These are phyloP conservation scores for Fusarium penzigii DNA, from an alignment of 2,329 filamentous ascomycete genomes.

Conservation along the genomic window DNA sequence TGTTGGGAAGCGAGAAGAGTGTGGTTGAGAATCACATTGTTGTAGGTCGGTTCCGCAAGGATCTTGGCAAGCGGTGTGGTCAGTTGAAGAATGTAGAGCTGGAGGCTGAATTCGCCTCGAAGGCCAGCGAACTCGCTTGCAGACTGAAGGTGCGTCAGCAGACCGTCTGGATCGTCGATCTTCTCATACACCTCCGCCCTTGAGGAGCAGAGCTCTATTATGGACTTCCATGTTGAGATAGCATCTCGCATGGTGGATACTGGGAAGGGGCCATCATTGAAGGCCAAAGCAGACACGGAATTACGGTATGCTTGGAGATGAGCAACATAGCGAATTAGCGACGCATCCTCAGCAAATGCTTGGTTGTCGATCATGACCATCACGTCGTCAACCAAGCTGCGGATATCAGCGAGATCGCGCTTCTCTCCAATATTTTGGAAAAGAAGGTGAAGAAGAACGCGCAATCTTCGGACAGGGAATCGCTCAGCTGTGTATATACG, in stretches of 20 bases:
- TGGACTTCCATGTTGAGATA: constrained; percentile 46
- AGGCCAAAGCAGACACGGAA: constrained; percentile 46
- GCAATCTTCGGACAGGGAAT: constrained; percentile 54
- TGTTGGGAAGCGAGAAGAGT: constrained; percentile 55
- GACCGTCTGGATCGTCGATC: constrained; percentile 51
- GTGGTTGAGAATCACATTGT: constrained; percentile 47
- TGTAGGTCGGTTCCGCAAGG: constrained; percentile 32
- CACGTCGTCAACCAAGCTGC: constrained; percentile 40
- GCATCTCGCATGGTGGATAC: constrained; percentile 37
- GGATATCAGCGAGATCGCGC: constrained; percentile 41
- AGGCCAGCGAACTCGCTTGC: constrained; percentile 53
- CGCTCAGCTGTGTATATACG: constrained; percentile 50
- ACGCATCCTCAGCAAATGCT: constrained; percentile 46
- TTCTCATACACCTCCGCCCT: constrained; percentile 42
- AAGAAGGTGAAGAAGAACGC: constrained; percentile 52
- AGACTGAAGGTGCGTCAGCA: constrained; percentile 53
- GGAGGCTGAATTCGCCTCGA: constrained; percentile 48
- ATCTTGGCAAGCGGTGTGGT: constrained; percentile 43
- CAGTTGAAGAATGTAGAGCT: constrained; percentile 50
- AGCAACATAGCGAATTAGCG: constrained; percentile 46
- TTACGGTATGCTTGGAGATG: constrained; percentile 49
- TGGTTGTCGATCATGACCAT: constrained; percentile 38
- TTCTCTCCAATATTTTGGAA: constrained; percentile 49
- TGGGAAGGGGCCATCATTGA: constrained; percentile 35
- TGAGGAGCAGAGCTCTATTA: constrained; percentile 41